Base-by-base conservation (phyloP, 2,329 filamentous ascomycete species). In the Phoma sp. region DNA sequence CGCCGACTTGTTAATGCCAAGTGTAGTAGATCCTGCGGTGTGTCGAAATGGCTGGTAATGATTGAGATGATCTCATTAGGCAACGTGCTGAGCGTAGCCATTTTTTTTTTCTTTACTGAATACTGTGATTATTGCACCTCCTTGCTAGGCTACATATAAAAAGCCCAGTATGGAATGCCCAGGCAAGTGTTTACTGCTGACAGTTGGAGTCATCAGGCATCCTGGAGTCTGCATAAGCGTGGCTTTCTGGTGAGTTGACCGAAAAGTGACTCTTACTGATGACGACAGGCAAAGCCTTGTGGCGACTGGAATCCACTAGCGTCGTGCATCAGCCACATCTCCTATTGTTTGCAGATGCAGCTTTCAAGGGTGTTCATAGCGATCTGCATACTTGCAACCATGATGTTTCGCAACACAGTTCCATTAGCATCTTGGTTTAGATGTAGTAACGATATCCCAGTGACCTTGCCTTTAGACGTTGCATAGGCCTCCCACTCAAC, bases 61-160 rank as follows among this genome's bases (percentile, higher is more conserved):
- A 71, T 60, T 13, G 68, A 70, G 11, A 74, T 64, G 7, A 74
- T 61, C 52, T 74, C 71, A 44, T 71, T 71, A 7, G 71, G 70
- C 18, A 74, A 61, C 13, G 54, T 57, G 32, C 60, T 57, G 42
- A 73, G 63, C 7, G 57, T 53, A 43, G 62, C 57, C 66, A 68
- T 70, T 11, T 11, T 39, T 24, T 22, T 30, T 29, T 4, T 7
- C 30, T 24, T 25, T 18, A 18, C 18, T 18, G 18, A 18, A 18
- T 18, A 4, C 27, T 18, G n/a, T 42, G 49, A 14, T 6, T 25
- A 25, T 33, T 13, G n/a, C 36, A 50, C 10, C 6, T 18, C 25
- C 7, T 22, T n/a, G 24, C 39, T 29, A 37, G 25, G 27, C 10
- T 30, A 40, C 30, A 33, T 45, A 30, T 9, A 36, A 42, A 8